These are phyloP conservation scores for Aspergillus fumigatus DNA, from an alignment of 2,329 filamentous ascomycete species.

Conservation along the genomic window DNA sequence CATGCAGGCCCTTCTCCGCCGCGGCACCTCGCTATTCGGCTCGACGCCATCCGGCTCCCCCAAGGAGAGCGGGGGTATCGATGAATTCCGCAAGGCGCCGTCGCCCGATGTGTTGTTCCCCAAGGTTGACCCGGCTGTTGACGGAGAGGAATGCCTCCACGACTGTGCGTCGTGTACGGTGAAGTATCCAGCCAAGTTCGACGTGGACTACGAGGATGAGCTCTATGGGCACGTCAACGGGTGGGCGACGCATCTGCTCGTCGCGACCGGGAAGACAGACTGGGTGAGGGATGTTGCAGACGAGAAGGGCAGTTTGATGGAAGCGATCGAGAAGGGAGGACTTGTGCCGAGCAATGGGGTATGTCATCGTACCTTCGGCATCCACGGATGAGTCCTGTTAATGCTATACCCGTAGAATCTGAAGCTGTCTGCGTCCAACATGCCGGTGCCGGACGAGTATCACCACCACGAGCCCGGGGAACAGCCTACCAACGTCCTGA, in stretches of 20 bases:
- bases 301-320: constrained; percentile 81
- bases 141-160: constrained; percentile 83
- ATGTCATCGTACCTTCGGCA: constrained; percentile 9
- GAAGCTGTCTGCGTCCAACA: constrained; percentile 90
- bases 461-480: constrained; percentile 53
- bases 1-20: constrained; percentile 35
- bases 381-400: neutral
- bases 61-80: constrained; percentile 7
- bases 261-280: constrained; percentile 93
- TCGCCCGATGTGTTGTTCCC: constrained; percentile 61
- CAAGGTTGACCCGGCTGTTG: constrained; percentile 66
- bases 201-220: constrained; percentile 69
- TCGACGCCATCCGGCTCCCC: constrained; percentile 25
- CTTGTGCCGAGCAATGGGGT: constrained; percentile 41
- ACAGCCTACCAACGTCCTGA: constrained; percentile 70
- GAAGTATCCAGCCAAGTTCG: constrained; percentile 69
- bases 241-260: constrained; percentile 84
- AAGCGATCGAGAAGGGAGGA: constrained; percentile 57
- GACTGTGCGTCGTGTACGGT: constrained; percentile 81
- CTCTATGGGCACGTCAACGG: constrained; percentile 82
- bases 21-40: constrained; percentile 30
- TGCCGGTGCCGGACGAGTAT: constrained; percentile 67
- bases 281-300: constrained; percentile 88
- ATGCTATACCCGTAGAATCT: constrained; percentile 54
- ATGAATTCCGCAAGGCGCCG: constrained; percentile 46